Evolutionary conservation across 805 yeast species (phyloP).

Genomic region (Metschnikowia henanensis): DNA sequence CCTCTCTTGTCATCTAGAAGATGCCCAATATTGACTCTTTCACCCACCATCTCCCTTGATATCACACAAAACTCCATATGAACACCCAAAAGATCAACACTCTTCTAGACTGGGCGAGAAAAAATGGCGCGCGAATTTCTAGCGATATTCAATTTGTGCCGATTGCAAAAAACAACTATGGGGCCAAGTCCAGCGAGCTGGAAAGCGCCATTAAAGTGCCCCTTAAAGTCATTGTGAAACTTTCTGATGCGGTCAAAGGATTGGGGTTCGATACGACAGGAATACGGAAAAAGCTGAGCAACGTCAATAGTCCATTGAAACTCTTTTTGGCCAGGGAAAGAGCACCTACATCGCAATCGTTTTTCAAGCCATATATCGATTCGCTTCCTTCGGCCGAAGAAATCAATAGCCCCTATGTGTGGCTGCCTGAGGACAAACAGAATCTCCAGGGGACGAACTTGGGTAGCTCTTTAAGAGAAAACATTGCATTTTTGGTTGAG

Average conservation of each 20-base stretch:
- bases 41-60: too few species aligned
- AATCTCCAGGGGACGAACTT: slow-evolving; percentile 70
- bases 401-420: slow-evolving; percentile 63
- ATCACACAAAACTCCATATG: too few species aligned
- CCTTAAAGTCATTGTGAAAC: slow-evolving; percentile 17
- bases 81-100: slow-evolving; percentile 8
- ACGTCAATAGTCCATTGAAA: slow-evolving; percentile 34
- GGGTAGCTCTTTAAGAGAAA: slow-evolving; percentile 51
- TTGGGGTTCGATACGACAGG: slow-evolving; percentile 16
- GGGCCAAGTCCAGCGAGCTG: slow-evolving; percentile 23
- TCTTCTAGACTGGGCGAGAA: slow-evolving; percentile 32
- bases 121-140: slow-evolving; percentile 31
- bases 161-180: slow-evolving; percentile 23
- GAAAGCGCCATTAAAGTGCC: slow-evolving; percentile 13
- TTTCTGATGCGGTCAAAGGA: slow-evolving; percentile 25
- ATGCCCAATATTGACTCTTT: too few species aligned
- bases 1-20: not conserved
- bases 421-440: slow-evolving; percentile 53
- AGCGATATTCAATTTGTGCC: slow-evolving; percentile 23
- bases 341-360: slow-evolving; percentile 16
- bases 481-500: slow-evolving; percentile 45
- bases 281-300: slow-evolving; percentile 17
- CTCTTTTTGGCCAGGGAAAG: slow-evolving; percentile 35
- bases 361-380: slow-evolving; percentile 29
- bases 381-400: slow-evolving; percentile 37